phyloP scores from a whole-genome alignment of 164 flowering plant genomes.

The Berberis thunbergii region DNA sequence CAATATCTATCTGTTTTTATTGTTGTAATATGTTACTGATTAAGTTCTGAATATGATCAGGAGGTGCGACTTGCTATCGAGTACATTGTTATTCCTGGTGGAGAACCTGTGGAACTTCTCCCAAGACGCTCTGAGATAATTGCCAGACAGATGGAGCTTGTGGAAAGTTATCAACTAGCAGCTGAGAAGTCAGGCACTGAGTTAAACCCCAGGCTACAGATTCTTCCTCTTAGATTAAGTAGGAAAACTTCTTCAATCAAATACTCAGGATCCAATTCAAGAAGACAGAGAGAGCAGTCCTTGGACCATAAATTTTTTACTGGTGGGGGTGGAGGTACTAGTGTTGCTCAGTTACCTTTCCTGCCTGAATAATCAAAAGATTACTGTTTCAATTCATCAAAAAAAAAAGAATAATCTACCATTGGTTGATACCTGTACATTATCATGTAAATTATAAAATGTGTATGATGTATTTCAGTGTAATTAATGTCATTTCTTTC shows the following conservation, averaged over 20 bases:
- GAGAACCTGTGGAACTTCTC: conserved; percentile 94
- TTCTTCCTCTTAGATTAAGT: conserved; percentile 61
- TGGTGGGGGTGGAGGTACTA: conserved; percentile 33
- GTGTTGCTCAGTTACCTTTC: conserved; percentile 41
- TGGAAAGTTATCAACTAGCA: conserved; percentile 79
- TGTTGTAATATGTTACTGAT: not conserved
- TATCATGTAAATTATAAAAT: not conserved
- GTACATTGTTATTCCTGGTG: conserved; percentile 95
- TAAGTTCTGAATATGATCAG: conserved; percentile 21
- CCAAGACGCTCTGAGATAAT: conserved; percentile 86
- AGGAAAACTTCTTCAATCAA: conserved; percentile 26
- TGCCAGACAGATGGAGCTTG: conserved; percentile 82
- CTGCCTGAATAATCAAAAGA: conserved; percentile 30
- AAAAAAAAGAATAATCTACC: not conserved
- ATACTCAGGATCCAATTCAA: conserved; percentile 22
- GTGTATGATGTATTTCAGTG: too few species aligned
- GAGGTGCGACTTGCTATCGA: conserved; percentile 98
- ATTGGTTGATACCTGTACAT: too few species aligned
- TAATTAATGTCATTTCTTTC: too few species aligned
- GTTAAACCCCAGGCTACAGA: conserved; percentile 75
- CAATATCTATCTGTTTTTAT: too few species aligned
- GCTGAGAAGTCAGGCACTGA: conserved; percentile 87
- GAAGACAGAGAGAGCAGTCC: conserved; percentile 10
- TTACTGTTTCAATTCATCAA: not conserved
- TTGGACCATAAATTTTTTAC: conserved; percentile 18